A percentile compares a stretch with the other conserved stretches of the same genome.
Conservation (phyloP, 2,329 filamentous ascomycete genomes). For the Microsporum canis region DNA sequence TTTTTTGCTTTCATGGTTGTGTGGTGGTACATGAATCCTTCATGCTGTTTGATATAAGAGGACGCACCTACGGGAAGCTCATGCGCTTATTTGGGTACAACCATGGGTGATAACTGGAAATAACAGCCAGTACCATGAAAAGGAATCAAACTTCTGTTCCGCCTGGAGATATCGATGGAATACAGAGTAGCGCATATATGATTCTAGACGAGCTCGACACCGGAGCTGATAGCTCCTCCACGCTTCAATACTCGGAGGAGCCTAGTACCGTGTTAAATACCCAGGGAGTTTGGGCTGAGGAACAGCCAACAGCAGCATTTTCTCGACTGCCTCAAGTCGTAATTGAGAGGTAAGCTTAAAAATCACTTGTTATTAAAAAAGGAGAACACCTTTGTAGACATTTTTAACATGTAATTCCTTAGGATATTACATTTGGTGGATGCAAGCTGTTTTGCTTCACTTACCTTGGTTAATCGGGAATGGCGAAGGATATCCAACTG, state of each 20-base stretch:
- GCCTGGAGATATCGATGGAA: constrained; percentile 10
- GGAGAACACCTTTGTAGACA: not conserved
- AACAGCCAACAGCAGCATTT: constrained; percentile 1
- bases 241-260: not conserved
- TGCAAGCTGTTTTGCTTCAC: constrained; percentile 38
- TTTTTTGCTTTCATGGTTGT: not conserved
- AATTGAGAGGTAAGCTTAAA: constrained; percentile 13
- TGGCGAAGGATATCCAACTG: constrained; percentile 36
- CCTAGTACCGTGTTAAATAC: not conserved
- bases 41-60: not conserved
- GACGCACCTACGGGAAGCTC: not conserved
- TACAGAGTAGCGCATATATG: constrained; percentile 3
- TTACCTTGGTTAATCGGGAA: constrained; percentile 34
- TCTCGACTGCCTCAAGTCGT: constrained; percentile 7
- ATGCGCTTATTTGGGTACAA: not conserved
- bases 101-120: constrained; percentile 9
- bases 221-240: not conserved
- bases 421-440: constrained; percentile 40
- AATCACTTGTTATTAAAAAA: not conserved
- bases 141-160: constrained; percentile 6
- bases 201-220: not conserved
- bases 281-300: not conserved
- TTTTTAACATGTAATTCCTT: not conserved
- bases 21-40: not conserved
- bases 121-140: constrained; percentile 12